Evolutionary conservation across 1,284 basidiomycete species (phyloP), one percentile per base, ranked within the genome.

Genomic region (Garcileccinum viscosum): DNA sequence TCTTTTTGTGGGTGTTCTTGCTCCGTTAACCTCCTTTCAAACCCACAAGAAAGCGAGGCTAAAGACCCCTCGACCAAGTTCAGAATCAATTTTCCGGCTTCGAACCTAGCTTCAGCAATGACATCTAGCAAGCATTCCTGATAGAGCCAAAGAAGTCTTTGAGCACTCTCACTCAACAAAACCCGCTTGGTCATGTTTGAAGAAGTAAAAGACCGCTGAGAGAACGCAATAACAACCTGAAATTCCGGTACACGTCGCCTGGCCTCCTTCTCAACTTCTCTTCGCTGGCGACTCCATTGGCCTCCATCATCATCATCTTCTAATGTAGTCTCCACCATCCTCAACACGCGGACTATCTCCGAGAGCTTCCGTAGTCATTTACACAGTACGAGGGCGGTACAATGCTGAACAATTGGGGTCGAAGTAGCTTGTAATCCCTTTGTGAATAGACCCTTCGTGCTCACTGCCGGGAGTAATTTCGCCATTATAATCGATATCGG

Each of bases 61-160:
- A 80, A 68, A 37, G 77, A 79, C 40, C 75, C 77, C 12, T 80
- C 74, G 9, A 66, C 71, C 61, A 87, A 84, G 64, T 84, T 89
- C 63, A 86, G 84, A 27, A 97, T 81, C 37, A 96, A 80, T 76
- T 95, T 95, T 17, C 95, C 95, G 24, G 93, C 88, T 78, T 98
- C 96, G 76, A 97, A 97, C 61, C 90, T 86, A 9, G 90, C 89
- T 78, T 97, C 96, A 0, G 89, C 88, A 0, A 93, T 90, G 5
- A 94, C 82, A 7, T 87, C 85, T 0, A 95, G 94, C 17, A 98
- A 81, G 61, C 89, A 91, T 32, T 85, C 85, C 74, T 97, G 93
- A 80, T 97, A 98, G 40, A 97, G 85, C 85, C 92, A 93, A 65
- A 98, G 82, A 63, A 98, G 80, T 27, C 96, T 83, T 71, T 96